These are phyloP conservation scores for Colletotrichum abscissum DNA, from an alignment of 2,329 filamentous ascomycete species.

Conservation along the genomic window DNA sequence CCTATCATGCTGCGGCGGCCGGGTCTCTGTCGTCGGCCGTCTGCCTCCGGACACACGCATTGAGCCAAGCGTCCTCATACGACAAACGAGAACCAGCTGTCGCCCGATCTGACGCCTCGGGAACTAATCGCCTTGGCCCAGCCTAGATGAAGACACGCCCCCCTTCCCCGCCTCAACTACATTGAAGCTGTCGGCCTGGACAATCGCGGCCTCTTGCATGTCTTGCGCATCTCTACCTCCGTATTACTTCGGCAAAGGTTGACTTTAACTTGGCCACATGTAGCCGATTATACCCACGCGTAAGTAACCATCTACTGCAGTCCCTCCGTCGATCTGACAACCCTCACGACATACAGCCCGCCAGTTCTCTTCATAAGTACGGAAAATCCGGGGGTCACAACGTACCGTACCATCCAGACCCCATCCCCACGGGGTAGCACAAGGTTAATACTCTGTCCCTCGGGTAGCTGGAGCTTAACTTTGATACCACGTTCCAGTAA, in stretches of 20 bases:
- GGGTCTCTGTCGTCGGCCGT: slow-evolving; percentile 28
- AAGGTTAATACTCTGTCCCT: slow-evolving; percentile 7
- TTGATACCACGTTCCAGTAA: neutral
- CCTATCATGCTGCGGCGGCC: slow-evolving; percentile 18
- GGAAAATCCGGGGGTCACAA: slow-evolving; percentile 23
- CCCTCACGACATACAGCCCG: neutral
- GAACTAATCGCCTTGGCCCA: slow-evolving; percentile 21
- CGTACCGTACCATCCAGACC: slow-evolving; percentile 2
- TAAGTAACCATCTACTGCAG: neutral
- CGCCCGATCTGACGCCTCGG: slow-evolving; percentile 19
- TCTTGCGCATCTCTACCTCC: neutral
- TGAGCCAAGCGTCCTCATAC: slow-evolving; percentile 24
- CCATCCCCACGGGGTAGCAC: slow-evolving; percentile 11
- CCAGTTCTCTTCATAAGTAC: neutral
- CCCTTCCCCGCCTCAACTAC: neutral
- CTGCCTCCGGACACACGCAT: slow-evolving; percentile 30
- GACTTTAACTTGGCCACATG: slow-evolving; percentile 2
- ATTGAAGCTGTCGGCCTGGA: neutral
- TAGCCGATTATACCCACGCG: slow-evolving; percentile 15
- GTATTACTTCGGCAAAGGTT: slow-evolving; percentile 26
- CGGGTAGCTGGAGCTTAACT: neutral
- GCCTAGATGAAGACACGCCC: neutral
- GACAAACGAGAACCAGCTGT: neutral
- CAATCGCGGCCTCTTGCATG: slow-evolving; percentile 10
- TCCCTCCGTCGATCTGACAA: slow-evolving; percentile 5